A percentile compares a stretch with the other conserved stretches of the same genome.
These are phyloP conservation scores for Rhizopogon hawkerae DNA, from an alignment of 1,284 basidiomycete genomes.

Conservation along the genomic window DNA sequence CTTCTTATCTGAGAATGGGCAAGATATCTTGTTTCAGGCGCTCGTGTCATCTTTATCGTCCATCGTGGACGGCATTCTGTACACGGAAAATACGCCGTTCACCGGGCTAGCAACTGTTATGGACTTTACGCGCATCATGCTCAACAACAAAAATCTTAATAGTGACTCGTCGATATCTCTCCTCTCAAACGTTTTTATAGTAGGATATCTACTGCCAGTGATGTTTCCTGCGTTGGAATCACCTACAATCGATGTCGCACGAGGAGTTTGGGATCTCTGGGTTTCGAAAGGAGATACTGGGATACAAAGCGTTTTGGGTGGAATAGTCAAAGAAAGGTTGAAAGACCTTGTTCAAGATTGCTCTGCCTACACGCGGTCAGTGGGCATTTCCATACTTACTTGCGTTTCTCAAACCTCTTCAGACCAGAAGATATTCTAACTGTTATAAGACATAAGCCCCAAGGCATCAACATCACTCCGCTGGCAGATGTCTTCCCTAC, in stretches of 20 bases:
- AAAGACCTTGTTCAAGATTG: conserved; percentile 37
- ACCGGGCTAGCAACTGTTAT: background rate
- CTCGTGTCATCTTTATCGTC: conserved; percentile 32
- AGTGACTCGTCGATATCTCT: conserved; percentile 13
- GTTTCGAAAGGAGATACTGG: conserved; percentile 14
- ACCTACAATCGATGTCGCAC: background rate
- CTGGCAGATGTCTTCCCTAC: conserved; percentile 48
- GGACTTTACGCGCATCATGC: background rate
- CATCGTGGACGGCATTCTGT: conserved; percentile 29
- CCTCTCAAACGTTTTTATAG: conserved; percentile 39
- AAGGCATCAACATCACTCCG: conserved; percentile 29
- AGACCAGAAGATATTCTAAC: conserved; percentile 45
- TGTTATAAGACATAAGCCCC: conserved; percentile 26
- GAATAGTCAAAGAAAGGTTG: conserved; percentile 35
- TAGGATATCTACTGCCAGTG: conserved; percentile 39
- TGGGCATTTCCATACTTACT: background rate
- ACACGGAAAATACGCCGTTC: background rate
- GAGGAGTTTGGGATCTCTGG: conserved; percentile 35
- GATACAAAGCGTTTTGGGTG: conserved; percentile 18
- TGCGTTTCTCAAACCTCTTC: background rate
- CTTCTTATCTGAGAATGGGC: conserved; percentile 33
- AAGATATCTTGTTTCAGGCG: conserved; percentile 26
- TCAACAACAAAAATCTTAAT: background rate
- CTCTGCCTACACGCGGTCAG: conserved; percentile 33
- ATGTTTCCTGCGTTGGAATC: background rate